Percentiles rank a stretch among this genome's conserved stretches.
Conservation (phyloP, 768 basidiomycete genomes). For the Fomitopsis serialis region DNA sequence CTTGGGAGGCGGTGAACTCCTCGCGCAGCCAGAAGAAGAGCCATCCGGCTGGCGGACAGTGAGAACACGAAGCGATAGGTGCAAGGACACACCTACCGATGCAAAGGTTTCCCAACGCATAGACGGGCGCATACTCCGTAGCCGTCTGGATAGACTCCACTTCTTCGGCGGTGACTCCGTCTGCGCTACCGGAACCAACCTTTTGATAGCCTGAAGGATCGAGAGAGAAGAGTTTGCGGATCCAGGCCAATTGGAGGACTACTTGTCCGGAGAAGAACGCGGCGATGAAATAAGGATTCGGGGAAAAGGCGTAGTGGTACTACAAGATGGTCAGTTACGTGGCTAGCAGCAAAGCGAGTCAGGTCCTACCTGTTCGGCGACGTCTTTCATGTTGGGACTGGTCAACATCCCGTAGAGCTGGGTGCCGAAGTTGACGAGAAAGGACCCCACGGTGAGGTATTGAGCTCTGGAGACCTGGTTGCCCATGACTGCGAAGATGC, state of each 20-base stretch:
- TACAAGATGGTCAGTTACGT: constrained; percentile 7
- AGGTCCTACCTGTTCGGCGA: constrained; percentile 24
- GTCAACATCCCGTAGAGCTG: constrained; percentile 25
- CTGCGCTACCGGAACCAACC: not conserved
- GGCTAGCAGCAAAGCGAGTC: not conserved
- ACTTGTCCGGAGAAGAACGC: constrained; percentile 27
- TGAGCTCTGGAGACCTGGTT: constrained; percentile 22
- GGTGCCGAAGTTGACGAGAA: constrained; percentile 22
- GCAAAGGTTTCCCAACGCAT: constrained; percentile 28
- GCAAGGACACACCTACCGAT: constrained; percentile 21
- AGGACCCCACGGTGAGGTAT: constrained; percentile 22
- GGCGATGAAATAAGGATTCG: constrained; percentile 27
- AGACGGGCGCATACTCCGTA: constrained; percentile 26
- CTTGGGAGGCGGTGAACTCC: constrained; percentile 22
- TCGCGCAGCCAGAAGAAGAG: constrained; percentile 25
- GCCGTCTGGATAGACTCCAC: constrained; percentile 11
- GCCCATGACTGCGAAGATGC: constrained; percentile 20
- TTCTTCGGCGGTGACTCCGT: constrained; percentile 1
- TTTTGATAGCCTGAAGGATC: constrained; percentile 8
- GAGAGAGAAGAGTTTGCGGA: constrained; percentile 22
- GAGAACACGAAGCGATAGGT: not conserved
- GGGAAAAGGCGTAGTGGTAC: constrained; percentile 30
- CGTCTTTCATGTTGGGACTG: constrained; percentile 27
- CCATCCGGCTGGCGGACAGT: constrained; percentile 22
- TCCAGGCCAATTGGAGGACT: constrained; percentile 23